Evolutionary conservation across 2,329 filamentous ascomycete species (phyloP).

Genomic region (Cercospora citrullina): DNA sequence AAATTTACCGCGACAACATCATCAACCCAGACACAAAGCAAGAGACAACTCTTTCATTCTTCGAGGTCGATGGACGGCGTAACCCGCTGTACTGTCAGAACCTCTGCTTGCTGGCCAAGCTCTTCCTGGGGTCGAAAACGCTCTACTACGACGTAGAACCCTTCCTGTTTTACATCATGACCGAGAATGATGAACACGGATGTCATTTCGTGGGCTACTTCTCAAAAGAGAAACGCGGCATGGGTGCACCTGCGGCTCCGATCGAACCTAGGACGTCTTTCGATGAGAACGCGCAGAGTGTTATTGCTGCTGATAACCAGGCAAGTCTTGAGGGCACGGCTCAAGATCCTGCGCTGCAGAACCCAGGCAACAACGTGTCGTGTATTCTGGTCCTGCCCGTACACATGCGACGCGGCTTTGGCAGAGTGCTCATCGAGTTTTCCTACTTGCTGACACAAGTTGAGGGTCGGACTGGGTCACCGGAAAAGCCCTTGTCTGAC

Average conservation of each 20-base stretch:
- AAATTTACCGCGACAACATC: slow-evolving; percentile 90
- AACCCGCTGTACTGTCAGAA: slow-evolving; percentile 99
- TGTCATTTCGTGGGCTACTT: slow-evolving; percentile 99
- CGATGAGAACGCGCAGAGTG: slow-evolving; percentile 29
- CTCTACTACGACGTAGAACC: slow-evolving; percentile 98
- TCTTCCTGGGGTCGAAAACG: slow-evolving; percentile 98
- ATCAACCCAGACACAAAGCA: slow-evolving; percentile 50
- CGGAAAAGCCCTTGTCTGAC: slow-evolving; percentile 94
- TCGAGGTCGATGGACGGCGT: slow-evolving; percentile 95
- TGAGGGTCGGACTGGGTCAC: slow-evolving; percentile 90
- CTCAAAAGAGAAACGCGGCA: slow-evolving; percentile 86
- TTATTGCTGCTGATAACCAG: slow-evolving; percentile 23
- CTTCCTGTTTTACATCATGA: slow-evolving; percentile 96
- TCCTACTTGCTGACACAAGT: slow-evolving; percentile 93
- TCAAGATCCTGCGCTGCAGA: slow-evolving; percentile 36
- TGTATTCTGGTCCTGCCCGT: slow-evolving; percentile 96
- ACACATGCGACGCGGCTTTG: slow-evolving; percentile 95
- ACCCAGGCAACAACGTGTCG: slow-evolving; percentile 78
- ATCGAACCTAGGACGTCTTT: slow-evolving; percentile 47
- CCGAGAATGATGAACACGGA: slow-evolving; percentile 85
- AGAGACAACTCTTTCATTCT: slow-evolving; percentile 65
- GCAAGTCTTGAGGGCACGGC: slow-evolving; percentile 26
- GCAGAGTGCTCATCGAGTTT: slow-evolving; percentile 95
- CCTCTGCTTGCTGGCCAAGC: slow-evolving; percentile 88
- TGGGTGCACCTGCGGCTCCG: slow-evolving; percentile 63